A percentile compares a stretch with the other conserved stretches of the same genome.
phyloP scores from a whole-genome alignment of 805 yeast species.

The Lipomyces chichibuensis region DNA sequence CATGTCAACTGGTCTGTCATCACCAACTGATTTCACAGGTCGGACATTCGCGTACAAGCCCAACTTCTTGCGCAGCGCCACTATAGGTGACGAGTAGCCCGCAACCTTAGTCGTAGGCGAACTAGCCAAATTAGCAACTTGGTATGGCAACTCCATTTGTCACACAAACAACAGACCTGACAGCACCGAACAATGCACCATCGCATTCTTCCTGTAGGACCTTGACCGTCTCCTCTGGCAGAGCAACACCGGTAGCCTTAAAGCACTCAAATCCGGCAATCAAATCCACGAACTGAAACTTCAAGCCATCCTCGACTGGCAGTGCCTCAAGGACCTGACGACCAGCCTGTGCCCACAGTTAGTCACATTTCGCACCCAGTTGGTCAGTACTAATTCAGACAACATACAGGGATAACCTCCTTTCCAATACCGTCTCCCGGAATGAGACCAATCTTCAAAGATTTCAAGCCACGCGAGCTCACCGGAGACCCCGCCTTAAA shows the following conservation, averaged over 20 bases:
- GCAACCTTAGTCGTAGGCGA: slow-evolving; percentile 92
- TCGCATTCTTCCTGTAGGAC: slow-evolving; percentile 79
- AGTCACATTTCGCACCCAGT: not conserved
- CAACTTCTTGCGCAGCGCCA: slow-evolving; percentile 93
- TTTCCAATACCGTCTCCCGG: slow-evolving; percentile 99
- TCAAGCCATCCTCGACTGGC: slow-evolving; percentile 72
- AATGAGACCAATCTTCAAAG: slow-evolving; percentile 59
- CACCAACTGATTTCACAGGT: slow-evolving; percentile 93
- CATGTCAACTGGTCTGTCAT: slow-evolving; percentile 91
- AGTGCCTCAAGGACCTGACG: slow-evolving; percentile 80
- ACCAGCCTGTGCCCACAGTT: slow-evolving; percentile 58
- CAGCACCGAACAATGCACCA: slow-evolving; percentile 98
- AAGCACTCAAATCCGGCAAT: slow-evolving; percentile 95
- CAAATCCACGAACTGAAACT: slow-evolving; percentile 83
- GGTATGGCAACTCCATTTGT: not conserved
- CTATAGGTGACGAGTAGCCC: slow-evolving; percentile 98
- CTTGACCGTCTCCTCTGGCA: slow-evolving; percentile 89
- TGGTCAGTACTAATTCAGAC: not conserved
- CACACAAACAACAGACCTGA: slow-evolving; percentile 46
- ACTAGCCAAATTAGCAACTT: slow-evolving; percentile 24
- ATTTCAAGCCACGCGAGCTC: slow-evolving; percentile 25
- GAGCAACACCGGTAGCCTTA: slow-evolving; percentile 91
- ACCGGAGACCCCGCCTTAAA: not conserved
- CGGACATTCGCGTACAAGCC: slow-evolving; percentile 96
- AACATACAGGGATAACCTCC: slow-evolving; percentile 84